Evolutionary conservation across 495 filamentous ascomycete genomes (phyloP).

Genomic region (Lophiostoma macrostomum): DNA sequence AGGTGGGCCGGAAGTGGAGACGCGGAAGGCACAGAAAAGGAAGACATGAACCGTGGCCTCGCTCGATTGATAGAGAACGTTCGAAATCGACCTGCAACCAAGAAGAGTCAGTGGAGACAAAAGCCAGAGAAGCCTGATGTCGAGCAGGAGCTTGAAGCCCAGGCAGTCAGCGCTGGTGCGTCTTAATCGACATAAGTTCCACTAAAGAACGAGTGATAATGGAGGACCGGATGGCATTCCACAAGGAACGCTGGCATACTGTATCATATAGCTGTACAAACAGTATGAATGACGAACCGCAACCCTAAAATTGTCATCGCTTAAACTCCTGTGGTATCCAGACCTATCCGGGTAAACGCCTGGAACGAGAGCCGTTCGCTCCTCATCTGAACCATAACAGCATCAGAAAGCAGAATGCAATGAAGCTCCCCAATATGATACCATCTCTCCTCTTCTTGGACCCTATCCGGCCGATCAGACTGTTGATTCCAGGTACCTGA

Average conservation of each 20-base stretch:
- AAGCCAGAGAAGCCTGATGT: constrained; percentile 8
- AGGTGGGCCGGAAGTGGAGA: constrained; percentile 91
- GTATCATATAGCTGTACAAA: constrained; percentile 11
- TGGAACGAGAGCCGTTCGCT: neutral
- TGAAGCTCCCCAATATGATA: constrained; percentile 84
- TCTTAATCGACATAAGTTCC: constrained; percentile 7
- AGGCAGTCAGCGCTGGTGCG: constrained; percentile 18
- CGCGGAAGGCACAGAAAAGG: constrained; percentile 65
- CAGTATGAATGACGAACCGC: neutral
- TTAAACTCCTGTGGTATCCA: constrained; percentile 22
- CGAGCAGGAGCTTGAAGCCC: constrained; percentile 16
- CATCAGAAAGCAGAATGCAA: constrained; percentile 86
- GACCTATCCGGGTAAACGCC: constrained; percentile 24
- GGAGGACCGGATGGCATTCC: neutral
- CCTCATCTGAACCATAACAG: constrained; percentile 73
- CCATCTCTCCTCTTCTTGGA: constrained; percentile 94
- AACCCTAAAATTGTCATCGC: neutral
- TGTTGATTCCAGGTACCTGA: constrained; percentile 89
- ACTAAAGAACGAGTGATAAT: neutral
- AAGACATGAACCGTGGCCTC: constrained; percentile 66
- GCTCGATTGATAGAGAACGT: constrained; percentile 65
- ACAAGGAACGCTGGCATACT: neutral
- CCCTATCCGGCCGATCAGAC: constrained; percentile 88
- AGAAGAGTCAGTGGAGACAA: constrained; percentile 5
- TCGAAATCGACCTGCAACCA: too few relatives aligned